Evolutionary conservation across 1,139 yeast genomes (phyloP).

Genomic region (Lodderomyces pseudojiufengensis): DNA sequence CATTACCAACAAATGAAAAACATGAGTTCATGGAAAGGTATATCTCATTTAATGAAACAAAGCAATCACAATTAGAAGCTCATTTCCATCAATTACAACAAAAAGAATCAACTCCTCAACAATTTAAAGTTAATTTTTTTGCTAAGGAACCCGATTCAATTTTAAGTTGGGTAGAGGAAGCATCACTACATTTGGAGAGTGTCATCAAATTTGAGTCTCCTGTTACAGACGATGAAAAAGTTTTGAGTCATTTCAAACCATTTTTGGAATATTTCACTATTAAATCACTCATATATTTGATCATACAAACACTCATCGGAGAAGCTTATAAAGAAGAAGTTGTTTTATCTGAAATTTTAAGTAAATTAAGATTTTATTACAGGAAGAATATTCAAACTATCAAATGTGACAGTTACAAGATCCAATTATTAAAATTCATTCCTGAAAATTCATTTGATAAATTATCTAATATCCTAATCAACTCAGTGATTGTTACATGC

Average conservation of each 20-base stretch:
- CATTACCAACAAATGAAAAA: slow-evolving; percentile 5
- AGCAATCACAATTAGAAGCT: slow-evolving; percentile 26
- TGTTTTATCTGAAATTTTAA: slow-evolving; percentile 1
- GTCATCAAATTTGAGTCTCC: slow-evolving; percentile 14
- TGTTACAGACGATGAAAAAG: slow-evolving; percentile 5
- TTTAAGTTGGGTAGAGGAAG: slow-evolving; percentile 7
- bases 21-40: slow-evolving; percentile 24
- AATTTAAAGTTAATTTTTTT: slow-evolving; percentile 1
- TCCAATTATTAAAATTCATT: slow-evolving; percentile 5
- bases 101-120: background rate
- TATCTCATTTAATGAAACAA: slow-evolving; percentile 19
- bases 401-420: background rate
- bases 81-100: slow-evolving; percentile 10
- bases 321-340: slow-evolving; percentile 1
- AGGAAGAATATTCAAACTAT: background rate
- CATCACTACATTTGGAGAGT: slow-evolving; percentile 10
- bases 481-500: slow-evolving; percentile 16
- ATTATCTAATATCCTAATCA: slow-evolving; percentile 15
- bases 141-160: background rate
- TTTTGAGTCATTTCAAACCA: slow-evolving; percentile 7
- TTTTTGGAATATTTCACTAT: slow-evolving; percentile 8
- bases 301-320: slow-evolving; percentile 8
- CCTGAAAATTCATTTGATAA: slow-evolving; percentile 8
- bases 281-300: slow-evolving; percentile 5
- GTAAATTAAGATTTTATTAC: slow-evolving; percentile 5